These are phyloP conservation scores for Xeromyces bisporus DNA, from an alignment of 495 filamentous ascomycete genomes.

Conservation along the genomic window DNA sequence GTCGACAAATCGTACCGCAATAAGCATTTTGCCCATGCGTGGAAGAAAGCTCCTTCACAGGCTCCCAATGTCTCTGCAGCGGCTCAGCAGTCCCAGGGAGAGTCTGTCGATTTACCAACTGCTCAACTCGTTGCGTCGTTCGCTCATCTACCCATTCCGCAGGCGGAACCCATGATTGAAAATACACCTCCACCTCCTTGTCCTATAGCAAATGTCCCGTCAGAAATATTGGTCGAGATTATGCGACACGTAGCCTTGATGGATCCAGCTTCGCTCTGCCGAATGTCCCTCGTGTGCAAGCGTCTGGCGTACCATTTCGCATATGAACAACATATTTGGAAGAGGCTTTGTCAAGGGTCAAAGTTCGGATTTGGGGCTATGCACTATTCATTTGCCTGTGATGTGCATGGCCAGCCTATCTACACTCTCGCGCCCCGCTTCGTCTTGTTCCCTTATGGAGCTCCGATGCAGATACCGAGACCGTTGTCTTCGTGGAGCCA, in stretches of 20 bases:
- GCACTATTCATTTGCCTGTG: conserved; percentile 61
- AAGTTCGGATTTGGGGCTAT: conserved; percentile 70
- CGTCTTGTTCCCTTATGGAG: conserved; percentile 23
- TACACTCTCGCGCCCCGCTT: conserved; percentile 19
- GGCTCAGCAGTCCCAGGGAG: conserved; percentile 28
- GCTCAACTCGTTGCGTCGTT: conserved; percentile 63
- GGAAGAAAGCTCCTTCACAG: conserved; percentile 33
- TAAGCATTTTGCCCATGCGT: conserved; percentile 63
- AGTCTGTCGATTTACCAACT: conserved; percentile 32
- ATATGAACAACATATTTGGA: conserved; percentile 84
- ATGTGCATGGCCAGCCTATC: conserved; percentile 44
- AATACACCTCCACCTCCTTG: conserved; percentile 53
- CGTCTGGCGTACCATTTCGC: conserved; percentile 68
- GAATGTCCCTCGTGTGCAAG: conserved; percentile 74
- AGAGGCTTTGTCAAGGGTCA: conserved; percentile 46
- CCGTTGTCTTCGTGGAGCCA: conserved; percentile 28
- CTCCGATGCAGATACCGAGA: conserved; percentile 18
- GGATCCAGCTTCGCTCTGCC: conserved; percentile 66
- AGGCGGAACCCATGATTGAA: conserved; percentile 40
- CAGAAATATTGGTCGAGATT: conserved; percentile 67
- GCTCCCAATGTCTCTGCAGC: conserved; percentile 37
- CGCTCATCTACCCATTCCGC: conserved; percentile 44
- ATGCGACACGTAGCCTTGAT: conserved; percentile 48
- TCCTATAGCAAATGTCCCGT: conserved; percentile 59
- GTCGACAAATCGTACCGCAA: conserved; percentile 77